phyloP scores from a whole-genome alignment of 495 filamentous ascomycete genomes.

The Neurospora sp. region DNA sequence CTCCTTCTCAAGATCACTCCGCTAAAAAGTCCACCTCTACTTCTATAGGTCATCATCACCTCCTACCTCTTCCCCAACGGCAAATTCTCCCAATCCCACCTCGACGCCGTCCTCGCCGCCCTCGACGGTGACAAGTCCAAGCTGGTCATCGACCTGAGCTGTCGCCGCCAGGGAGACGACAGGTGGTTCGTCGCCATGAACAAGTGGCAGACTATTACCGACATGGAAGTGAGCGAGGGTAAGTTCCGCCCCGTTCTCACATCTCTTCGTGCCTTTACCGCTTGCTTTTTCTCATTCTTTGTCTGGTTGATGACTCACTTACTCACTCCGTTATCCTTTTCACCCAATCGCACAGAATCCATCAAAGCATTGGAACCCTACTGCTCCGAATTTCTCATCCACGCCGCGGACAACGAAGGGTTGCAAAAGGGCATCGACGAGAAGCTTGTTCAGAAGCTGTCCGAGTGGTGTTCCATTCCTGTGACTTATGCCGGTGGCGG shows the following conservation, averaged over 20 bases:
- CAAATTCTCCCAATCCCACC: constrained; percentile 61
- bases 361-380: constrained; percentile 74
- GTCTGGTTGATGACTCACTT: background rate
- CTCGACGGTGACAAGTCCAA: constrained; percentile 66
- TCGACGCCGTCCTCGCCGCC: constrained; percentile 58
- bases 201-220: constrained; percentile 95
- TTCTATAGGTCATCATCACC: constrained; percentile 72
- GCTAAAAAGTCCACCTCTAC: background rate
- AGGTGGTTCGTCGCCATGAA: constrained; percentile 94
- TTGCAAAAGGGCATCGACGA: constrained; percentile 85
- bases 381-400: constrained; percentile 92
- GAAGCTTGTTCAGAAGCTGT: constrained; percentile 63
- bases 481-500: constrained; percentile 95
- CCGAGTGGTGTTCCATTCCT: constrained; percentile 78
- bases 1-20: background rate
- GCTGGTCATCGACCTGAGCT: constrained; percentile 91
- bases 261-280: background rate
- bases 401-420: constrained; percentile 97
- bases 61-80: constrained; percentile 72
- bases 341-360: constrained; percentile 43
- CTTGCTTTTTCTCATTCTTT: background rate
- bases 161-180: constrained; percentile 56
- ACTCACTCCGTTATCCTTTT: background rate
- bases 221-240: constrained; percentile 87
- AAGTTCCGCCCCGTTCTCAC: constrained; percentile 12